Evolutionary conservation across 805 yeast species (phyloP).

Genomic region (Cyberlindnera xishuangbannaensis): DNA sequence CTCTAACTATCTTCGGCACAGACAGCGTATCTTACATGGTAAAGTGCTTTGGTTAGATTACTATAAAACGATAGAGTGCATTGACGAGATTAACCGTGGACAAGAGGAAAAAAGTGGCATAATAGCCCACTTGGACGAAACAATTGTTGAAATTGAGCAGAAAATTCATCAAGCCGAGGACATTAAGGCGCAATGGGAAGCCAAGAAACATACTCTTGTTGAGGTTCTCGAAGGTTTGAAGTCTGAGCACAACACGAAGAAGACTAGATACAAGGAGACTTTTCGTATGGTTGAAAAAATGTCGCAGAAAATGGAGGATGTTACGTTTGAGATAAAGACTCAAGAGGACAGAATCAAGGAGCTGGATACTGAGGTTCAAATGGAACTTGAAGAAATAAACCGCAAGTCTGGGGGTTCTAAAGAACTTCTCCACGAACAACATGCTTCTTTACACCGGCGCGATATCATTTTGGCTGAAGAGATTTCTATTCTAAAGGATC

Average conservation of each 20-base stretch:
- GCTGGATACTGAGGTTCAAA: slow-evolving; percentile 12
- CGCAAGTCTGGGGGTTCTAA: slow-evolving; percentile 24
- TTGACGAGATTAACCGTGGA: slow-evolving; percentile 14
- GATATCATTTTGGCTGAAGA: neutral
- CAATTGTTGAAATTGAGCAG: slow-evolving; percentile 4
- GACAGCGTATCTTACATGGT: slow-evolving; percentile 38
- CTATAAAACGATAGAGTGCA: slow-evolving; percentile 8
- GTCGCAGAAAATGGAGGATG: neutral
- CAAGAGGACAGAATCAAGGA: neutral
- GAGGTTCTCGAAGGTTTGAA: neutral
- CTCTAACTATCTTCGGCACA: slow-evolving; percentile 35
- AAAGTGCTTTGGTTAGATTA: slow-evolving; percentile 45
- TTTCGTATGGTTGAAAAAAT: neutral
- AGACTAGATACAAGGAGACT: neutral
- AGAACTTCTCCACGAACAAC: slow-evolving; percentile 15
- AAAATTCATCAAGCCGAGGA: slow-evolving; percentile 4
- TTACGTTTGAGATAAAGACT: neutral
- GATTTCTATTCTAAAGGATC: neutral
- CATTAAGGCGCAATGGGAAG: neutral
- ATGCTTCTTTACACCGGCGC: neutral
- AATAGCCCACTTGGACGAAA: slow-evolving; percentile 6
- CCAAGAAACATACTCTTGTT: neutral
- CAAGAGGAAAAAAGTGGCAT: slow-evolving; percentile 8
- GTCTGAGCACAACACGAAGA: neutral
- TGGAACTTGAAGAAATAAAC: slow-evolving; percentile 25